phyloP scores from a whole-genome alignment of 2,329 filamentous ascomycete species.

The Coleophoma eucalyptorum region DNA sequence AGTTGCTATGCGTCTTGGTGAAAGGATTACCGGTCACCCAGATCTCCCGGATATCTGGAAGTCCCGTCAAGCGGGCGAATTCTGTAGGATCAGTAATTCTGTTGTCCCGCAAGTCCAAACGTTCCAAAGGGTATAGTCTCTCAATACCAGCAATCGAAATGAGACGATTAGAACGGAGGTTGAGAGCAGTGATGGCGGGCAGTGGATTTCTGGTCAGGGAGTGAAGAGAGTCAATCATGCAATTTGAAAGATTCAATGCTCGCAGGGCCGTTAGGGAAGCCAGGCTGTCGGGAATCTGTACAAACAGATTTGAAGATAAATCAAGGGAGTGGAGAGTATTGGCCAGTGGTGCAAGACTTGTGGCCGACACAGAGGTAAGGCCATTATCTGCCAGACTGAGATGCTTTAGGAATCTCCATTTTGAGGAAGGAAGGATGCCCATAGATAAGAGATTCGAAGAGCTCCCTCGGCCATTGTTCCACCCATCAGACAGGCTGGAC shows the following conservation, averaged over 20 bases:
- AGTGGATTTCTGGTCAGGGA: constrained; percentile 82
- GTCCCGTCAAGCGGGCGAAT: constrained; percentile 80
- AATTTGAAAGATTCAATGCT: constrained; percentile 89
- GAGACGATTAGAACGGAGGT: constrained; percentile 84
- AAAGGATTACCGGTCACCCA: constrained; percentile 94
- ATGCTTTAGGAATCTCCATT: constrained; percentile 94
- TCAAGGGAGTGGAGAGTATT: constrained; percentile 90
- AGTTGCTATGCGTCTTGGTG: constrained; percentile 78
- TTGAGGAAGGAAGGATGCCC: constrained; percentile 73
- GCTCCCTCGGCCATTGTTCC: constrained; percentile 64
- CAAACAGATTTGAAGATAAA: constrained; percentile 87
- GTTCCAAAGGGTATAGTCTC: constrained; percentile 80
- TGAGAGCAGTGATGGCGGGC: constrained; percentile 89
- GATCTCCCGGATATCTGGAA: constrained; percentile 87
- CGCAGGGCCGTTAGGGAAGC: constrained; percentile 82
- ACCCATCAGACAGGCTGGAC: constrained; percentile 67
- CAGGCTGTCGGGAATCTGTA: constrained; percentile 89
- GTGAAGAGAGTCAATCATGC: constrained; percentile 94
- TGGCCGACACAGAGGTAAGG: constrained; percentile 72
- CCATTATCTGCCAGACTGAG: constrained; percentile 90
- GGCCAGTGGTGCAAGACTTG: constrained; percentile 76
- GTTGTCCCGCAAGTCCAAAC: constrained; percentile 89
- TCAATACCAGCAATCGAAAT: constrained; percentile 87
- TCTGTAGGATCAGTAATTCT: constrained; percentile 86
- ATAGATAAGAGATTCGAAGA: constrained; percentile 72